Percentiles rank a stretch among this genome's conserved stretches.
Conservation (phyloP, 768 basidiomycete species). For the Boletus subparvulus region DNA sequence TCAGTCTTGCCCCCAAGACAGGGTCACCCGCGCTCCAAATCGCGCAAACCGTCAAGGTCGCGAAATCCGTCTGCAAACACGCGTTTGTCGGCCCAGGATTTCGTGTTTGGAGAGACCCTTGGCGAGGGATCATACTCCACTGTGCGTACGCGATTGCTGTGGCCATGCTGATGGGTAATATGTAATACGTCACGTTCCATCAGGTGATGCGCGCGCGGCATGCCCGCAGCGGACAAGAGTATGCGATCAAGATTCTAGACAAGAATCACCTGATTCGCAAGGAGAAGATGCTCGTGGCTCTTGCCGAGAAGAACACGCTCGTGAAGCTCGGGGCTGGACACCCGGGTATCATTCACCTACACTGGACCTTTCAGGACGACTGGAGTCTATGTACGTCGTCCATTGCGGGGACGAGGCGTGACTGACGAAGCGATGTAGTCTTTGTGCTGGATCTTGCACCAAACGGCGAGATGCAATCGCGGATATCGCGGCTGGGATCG, state of each 20-base stretch:
- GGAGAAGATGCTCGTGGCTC: conserved; percentile 74
- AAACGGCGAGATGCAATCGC: conserved; percentile 76
- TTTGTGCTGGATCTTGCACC: conserved; percentile 75
- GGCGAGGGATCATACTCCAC: conserved; percentile 85
- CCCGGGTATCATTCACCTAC: conserved; percentile 78
- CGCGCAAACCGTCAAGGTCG: conserved; percentile 39
- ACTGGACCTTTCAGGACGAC: conserved; percentile 84
- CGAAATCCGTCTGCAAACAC: conserved; percentile 48
- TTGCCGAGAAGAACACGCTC: conserved; percentile 78
- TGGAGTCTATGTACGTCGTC: conserved; percentile 72
- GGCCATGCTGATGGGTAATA: conserved; percentile 10
- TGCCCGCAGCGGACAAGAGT: conserved; percentile 55
- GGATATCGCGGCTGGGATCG: conserved; percentile 80
- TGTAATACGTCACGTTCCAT: conserved; percentile 7
- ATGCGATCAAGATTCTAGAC: conserved; percentile 80
- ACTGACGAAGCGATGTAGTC: conserved; percentile 43
- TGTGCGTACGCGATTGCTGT: conserved; percentile 43
- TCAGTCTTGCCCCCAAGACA: neutral
- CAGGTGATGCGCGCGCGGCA: conserved; percentile 62
- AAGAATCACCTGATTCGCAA: conserved; percentile 80
- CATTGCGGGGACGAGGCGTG: neutral
- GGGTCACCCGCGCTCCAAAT: conserved; percentile 38
- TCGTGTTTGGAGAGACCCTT: conserved; percentile 69
- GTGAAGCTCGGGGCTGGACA: conserved; percentile 64
- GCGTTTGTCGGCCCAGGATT: conserved; percentile 55